A percentile compares a stretch with the other conserved stretches of the same genome.
Evolutionary conservation across 495 filamentous ascomycete species (phyloP).

Genomic region (Tuber brumale): DNA sequence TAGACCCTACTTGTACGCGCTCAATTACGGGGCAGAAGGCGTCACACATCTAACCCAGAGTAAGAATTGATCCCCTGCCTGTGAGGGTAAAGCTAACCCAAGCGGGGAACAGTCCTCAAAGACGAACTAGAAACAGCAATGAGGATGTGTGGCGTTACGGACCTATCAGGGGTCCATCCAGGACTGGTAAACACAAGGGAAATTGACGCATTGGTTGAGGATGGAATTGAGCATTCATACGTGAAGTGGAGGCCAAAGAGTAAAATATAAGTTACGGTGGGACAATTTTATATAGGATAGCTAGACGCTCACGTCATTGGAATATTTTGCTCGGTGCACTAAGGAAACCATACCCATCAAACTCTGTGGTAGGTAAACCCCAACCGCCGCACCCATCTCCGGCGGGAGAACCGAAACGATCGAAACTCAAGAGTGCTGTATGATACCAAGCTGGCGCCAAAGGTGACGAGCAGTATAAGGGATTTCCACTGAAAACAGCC

Average conservation of each 20-base stretch:
- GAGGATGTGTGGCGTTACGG: conserved; percentile 68
- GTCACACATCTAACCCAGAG: conserved; percentile 42
- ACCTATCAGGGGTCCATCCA: conserved; percentile 62
- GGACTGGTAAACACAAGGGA: conserved; percentile 63
- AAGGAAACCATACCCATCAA: neutral
- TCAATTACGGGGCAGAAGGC: conserved; percentile 47
- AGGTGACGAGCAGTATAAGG: no score
- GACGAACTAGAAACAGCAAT: conserved; percentile 76
- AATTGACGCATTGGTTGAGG: conserved; percentile 63
- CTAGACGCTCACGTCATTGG: neutral
- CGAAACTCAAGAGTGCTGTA: neutral
- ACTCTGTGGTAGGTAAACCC: neutral
- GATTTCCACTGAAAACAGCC: no score
- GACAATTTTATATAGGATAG: neutral
- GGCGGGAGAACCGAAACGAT: neutral
- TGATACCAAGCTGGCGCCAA: no score
- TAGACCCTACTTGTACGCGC: conserved; percentile 54
- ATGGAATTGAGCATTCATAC: conserved; percentile 56
- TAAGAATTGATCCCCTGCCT: conserved; percentile 24
- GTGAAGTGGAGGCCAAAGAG: conserved; percentile 43
- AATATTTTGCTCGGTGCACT: neutral
- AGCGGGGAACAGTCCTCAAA: conserved; percentile 51
- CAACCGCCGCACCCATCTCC: no score
- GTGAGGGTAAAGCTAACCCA: neutral
- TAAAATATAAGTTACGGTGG: conserved; percentile 23